A percentile compares a stretch with the other conserved stretches of the same genome.
Conservation (phyloP, 371 early-diverging fungal species). For the Nematocida minor region DNA sequence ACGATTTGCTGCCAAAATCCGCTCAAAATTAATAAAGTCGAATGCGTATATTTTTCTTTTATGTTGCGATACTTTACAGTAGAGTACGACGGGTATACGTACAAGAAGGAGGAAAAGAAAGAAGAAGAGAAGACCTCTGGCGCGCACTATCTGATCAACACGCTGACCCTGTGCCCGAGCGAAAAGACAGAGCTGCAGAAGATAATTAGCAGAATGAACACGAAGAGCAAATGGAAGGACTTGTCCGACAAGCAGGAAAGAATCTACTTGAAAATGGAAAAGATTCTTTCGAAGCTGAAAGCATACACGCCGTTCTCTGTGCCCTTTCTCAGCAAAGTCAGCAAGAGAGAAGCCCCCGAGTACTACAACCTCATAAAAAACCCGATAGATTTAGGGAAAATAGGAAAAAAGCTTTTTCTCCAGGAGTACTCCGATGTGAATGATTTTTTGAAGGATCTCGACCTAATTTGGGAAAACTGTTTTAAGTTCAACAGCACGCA, state of each 20-base stretch:
- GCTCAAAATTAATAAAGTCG: neutral
- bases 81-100: slow-evolving; percentile 50
- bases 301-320: slow-evolving; percentile 65
- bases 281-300: slow-evolving; percentile 55
- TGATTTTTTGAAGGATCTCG: slow-evolving; percentile 73
- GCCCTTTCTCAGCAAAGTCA: slow-evolving; percentile 81
- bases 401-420: slow-evolving; percentile 69
- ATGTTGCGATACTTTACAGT: slow-evolving; percentile 47
- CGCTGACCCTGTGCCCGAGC: neutral
- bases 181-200: slow-evolving; percentile 2
- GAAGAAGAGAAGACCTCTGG: slow-evolving; percentile 12
- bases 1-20: slow-evolving; percentile 45
- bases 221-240: slow-evolving; percentile 48
- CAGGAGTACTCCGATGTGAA: slow-evolving; percentile 70
- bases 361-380: slow-evolving; percentile 80
- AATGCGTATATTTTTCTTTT: slow-evolving; percentile 35
- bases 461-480: slow-evolving; percentile 61
- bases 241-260: slow-evolving; percentile 44
- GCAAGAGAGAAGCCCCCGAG: slow-evolving; percentile 82
- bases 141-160: slow-evolving; percentile 4
- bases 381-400: slow-evolving; percentile 85
- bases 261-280: slow-evolving; percentile 53
- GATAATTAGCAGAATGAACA: slow-evolving; percentile 22
- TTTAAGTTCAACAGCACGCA: slow-evolving; percentile 58
- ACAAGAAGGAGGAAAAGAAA: slow-evolving; percentile 43